Base-by-base conservation (phyloP, 257 asterid species). In the Gardenia jasminoides region DNA sequence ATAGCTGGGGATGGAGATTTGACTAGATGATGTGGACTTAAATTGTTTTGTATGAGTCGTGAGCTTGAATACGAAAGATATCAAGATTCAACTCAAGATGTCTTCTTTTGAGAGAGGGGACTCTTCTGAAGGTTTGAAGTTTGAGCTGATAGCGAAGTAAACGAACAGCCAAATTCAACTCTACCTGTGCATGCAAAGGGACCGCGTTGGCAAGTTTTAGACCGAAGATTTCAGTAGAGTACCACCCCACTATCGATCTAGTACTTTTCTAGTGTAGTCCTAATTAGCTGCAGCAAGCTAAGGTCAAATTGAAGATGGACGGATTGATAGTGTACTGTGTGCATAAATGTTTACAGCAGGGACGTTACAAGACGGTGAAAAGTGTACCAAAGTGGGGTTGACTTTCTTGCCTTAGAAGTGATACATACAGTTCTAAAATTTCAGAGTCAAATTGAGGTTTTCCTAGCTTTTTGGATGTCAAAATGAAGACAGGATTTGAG, bases 111-210 rank as follows among this genome's bases (percentile, higher is more conserved):
- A 54, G 22, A 54, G 26, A 78, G 48, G 46, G 39, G 76, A 76
- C 33, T 76, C 5, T 64, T 44, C 64, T 19, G 19, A 64, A 62
- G 43, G 28, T 68, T 26, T 28, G 28, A 64, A 17, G 28, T 24
- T 39, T 41, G 70, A 78, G 52, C 54, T 33, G 7, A 2, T 17
- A 28, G 20, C 43, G 41, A 36, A 36, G 41, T 36, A 36, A 22
- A 58, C 15, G 13, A 30, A 39, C 50, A 31, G 73, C 70, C 43
- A 66, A 74, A 66, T 80, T 80, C 83, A 73, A 74, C 79, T 69
- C 73, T 65, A 67, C 72, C 75, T 24, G 68, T 64, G 26, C 67
- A 80, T 65, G 78, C 83, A 64, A 65, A 72, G 73, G 74, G 83
- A 74, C 83, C 72, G 65, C 73, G 52, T 44, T 67, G 36, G 52